These are phyloP conservation scores for Xylariaceae sp. DNA, from an alignment of 2,329 filamentous ascomycete genomes.

Conservation along the genomic window DNA sequence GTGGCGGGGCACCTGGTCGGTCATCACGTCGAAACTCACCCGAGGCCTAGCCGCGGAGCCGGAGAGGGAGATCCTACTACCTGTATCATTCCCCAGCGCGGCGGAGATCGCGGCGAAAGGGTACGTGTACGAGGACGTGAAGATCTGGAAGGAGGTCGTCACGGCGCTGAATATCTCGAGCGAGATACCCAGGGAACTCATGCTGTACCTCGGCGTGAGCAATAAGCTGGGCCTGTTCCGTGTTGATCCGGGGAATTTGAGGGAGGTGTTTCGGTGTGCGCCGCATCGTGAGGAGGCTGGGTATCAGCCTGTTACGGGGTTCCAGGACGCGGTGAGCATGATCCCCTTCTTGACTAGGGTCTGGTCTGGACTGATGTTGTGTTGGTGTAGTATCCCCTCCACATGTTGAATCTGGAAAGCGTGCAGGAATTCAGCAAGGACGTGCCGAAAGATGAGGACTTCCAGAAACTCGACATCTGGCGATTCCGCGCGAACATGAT, in stretches of 20 bases:
- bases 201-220: conserved; percentile 60
- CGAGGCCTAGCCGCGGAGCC: conserved; percentile 46
- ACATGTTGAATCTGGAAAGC: conserved; percentile 61
- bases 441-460: conserved; percentile 45
- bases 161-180: conserved; percentile 51
- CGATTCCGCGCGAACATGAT: conserved; percentile 71
- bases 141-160: conserved; percentile 57
- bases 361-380: background rate
- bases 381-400: conserved; percentile 56
- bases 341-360: conserved; percentile 8
- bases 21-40: conserved; percentile 46
- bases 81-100: conserved; percentile 55
- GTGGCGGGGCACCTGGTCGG: conserved; percentile 42
- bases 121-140: conserved; percentile 57
- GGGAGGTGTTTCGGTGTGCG: conserved; percentile 57
- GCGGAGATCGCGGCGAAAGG: conserved; percentile 52
- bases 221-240: conserved; percentile 65
- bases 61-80: conserved; percentile 61
- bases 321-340: conserved; percentile 60
- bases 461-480: conserved; percentile 52
- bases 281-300: conserved; percentile 54
- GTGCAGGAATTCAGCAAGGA: conserved; percentile 55
- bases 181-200: conserved; percentile 58
- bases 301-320: conserved; percentile 61
- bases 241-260: conserved; percentile 51